A percentile compares a stretch with the other conserved stretches of the same genome.
phyloP scores from a whole-genome alignment of 768 basidiomycete genomes.

The Hebeloma cylindrosporum region DNA sequence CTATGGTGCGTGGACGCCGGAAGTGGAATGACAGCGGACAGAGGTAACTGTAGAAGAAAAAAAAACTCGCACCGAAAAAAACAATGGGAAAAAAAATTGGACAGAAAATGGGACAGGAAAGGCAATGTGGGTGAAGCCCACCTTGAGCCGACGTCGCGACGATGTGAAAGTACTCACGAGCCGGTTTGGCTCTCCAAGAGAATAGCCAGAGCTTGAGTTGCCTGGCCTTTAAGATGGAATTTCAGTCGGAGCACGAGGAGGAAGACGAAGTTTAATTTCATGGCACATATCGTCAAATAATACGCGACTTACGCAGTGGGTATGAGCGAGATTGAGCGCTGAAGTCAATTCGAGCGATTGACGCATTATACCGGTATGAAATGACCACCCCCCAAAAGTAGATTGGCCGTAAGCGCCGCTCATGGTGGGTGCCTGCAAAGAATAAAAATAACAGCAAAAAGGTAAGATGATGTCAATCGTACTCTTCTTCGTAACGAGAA shows the following conservation, averaged over 20 bases:
- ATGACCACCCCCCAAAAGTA: conserved; percentile 14
- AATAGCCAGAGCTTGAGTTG: no score
- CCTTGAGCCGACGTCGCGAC: no score
- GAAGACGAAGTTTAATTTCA: conserved; percentile 8
- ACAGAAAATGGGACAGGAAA: no score
- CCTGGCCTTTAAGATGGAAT: not conserved
- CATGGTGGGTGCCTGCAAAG: conserved; percentile 25
- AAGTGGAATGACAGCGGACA: no score
- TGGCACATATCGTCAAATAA: conserved; percentile 6
- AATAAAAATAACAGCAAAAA: conserved; percentile 15
- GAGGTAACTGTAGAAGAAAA: no score
- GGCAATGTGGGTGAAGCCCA: no score
- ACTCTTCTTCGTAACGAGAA: conserved; percentile 39
- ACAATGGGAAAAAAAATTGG: no score
- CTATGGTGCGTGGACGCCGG: no score
- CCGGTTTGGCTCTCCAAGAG: no score
- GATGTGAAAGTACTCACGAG: no score
- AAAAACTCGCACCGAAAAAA: no score
- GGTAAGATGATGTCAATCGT: conserved; percentile 28
- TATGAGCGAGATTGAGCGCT: conserved; percentile 1
- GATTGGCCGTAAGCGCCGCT: conserved; percentile 13
- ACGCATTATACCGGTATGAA: not conserved
- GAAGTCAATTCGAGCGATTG: not conserved
- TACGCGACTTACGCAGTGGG: conserved; percentile 13
- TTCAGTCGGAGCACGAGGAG: conserved; percentile 1